These are phyloP conservation scores for Talaromyces amestolkiae DNA, from an alignment of 2,329 filamentous ascomycete genomes.

Conservation along the genomic window DNA sequence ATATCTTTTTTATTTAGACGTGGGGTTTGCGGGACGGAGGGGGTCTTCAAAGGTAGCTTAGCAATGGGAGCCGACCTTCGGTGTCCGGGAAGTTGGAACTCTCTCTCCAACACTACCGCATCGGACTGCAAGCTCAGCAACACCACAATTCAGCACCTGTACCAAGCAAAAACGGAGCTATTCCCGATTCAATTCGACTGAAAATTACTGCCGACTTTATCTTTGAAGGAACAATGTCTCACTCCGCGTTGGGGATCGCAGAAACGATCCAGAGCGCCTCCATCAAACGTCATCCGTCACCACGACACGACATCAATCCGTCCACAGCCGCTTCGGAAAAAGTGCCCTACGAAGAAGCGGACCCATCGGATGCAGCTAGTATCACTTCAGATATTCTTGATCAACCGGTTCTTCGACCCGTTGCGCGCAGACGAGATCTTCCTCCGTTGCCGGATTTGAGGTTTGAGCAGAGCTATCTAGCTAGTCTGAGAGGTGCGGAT, in stretches of 20 bases:
- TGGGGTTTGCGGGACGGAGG: slow-evolving; percentile 17
- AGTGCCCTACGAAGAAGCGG: slow-evolving; percentile 55
- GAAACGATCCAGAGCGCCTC: slow-evolving; percentile 78
- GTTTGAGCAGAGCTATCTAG: slow-evolving; percentile 97
- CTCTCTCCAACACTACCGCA: background rate
- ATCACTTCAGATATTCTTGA: slow-evolving; percentile 50
- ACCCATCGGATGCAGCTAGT: slow-evolving; percentile 41
- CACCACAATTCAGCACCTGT: background rate
- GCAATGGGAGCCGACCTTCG: slow-evolving; percentile 17
- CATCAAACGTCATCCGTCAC: slow-evolving; percentile 70
- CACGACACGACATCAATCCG: slow-evolving; percentile 73
- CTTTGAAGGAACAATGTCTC: slow-evolving; percentile 1
- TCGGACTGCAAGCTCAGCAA: slow-evolving; percentile 1
- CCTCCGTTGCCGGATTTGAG: slow-evolving; percentile 77
- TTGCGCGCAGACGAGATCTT: slow-evolving; percentile 50
- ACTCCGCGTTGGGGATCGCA: slow-evolving; percentile 63
- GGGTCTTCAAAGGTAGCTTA: background rate
- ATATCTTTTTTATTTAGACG: slow-evolving; percentile 9
- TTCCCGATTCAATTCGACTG: background rate
- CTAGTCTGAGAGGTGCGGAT: slow-evolving; percentile 77
- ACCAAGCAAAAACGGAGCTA: background rate
- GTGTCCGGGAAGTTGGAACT: slow-evolving; percentile 12
- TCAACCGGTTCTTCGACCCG: slow-evolving; percentile 35
- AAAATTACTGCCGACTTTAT: background rate
- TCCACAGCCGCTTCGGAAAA: slow-evolving; percentile 70